Conservation (phyloP, 1,284 basidiomycete genomes). For the Vanrija pseudolonga region DNA sequence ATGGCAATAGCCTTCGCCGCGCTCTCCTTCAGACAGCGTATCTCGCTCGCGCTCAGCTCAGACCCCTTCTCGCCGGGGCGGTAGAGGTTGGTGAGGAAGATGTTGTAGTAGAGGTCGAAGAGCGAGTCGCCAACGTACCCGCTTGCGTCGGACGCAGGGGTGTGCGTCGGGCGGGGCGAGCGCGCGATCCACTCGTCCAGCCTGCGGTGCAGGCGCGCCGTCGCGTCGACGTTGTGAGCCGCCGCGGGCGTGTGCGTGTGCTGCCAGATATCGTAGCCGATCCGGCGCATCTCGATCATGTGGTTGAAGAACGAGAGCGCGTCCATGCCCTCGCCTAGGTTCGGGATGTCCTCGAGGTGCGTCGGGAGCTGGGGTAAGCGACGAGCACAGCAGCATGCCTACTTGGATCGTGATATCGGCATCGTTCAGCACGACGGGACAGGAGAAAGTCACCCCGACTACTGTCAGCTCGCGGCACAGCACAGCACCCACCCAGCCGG, state of each 20-base stretch:
- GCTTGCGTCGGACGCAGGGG: neutral
- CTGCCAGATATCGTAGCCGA: no score
- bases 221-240: neutral
- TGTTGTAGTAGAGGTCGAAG: constrained; percentile 12
- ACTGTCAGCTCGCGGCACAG: neutral
- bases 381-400: no score
- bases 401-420: neutral
- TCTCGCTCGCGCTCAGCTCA: no score
- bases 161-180: neutral
- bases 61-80: neutral
- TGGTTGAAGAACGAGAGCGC: no score
- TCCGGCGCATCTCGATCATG: no score
- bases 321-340: neutral
- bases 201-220: neutral
- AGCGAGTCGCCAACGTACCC: neutral
- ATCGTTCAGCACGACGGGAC: neutral
- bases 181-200: constrained; percentile 10
- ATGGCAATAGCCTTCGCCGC: constrained; percentile 1
- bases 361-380: neutral
- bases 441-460: neutral
- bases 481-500: neutral
- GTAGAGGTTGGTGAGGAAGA: constrained; percentile 3
- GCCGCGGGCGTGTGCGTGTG: neutral
- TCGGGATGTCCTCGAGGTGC: neutral
- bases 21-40: neutral